Evolutionary conservation across 176 grass and related monocot species (phyloP).

Genomic region (Avena eriantha): DNA sequence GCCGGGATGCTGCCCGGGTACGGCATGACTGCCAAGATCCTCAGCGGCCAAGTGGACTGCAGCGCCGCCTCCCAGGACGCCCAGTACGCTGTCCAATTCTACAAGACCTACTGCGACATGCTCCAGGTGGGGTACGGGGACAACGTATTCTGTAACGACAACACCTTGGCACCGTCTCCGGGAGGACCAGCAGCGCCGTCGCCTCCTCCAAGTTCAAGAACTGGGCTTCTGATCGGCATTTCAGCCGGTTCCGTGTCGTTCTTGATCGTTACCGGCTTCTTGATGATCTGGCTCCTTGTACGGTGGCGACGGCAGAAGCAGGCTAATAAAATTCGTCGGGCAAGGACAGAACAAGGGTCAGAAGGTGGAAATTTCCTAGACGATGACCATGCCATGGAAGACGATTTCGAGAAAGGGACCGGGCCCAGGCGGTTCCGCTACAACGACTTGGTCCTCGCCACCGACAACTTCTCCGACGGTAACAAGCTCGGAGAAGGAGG

Average conservation of each 20-base stretch:
- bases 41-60: neutral
- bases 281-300: neutral
- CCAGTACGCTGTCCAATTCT: neutral
- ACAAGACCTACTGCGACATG: conserved; percentile 1
- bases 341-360: neutral
- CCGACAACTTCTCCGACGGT: neutral
- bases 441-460: neutral
- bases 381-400: neutral
- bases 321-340: no score
- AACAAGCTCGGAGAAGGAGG: neutral
- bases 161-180: neutral
- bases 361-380: neutral
- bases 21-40: neutral
- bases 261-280: neutral
- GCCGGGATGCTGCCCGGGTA: neutral
- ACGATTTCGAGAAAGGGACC: neutral
- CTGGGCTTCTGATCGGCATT: neutral
- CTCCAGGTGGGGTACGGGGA: neutral
- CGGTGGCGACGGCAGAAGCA: neutral
- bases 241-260: neutral
- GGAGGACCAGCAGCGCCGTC: no score
- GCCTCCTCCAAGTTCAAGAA: neutral
- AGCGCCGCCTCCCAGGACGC: neutral
- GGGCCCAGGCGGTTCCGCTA: neutral
- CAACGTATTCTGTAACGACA: neutral